phyloP scores from a whole-genome alignment of 2,329 filamentous ascomycete species.

The Diaporthe sp. region DNA sequence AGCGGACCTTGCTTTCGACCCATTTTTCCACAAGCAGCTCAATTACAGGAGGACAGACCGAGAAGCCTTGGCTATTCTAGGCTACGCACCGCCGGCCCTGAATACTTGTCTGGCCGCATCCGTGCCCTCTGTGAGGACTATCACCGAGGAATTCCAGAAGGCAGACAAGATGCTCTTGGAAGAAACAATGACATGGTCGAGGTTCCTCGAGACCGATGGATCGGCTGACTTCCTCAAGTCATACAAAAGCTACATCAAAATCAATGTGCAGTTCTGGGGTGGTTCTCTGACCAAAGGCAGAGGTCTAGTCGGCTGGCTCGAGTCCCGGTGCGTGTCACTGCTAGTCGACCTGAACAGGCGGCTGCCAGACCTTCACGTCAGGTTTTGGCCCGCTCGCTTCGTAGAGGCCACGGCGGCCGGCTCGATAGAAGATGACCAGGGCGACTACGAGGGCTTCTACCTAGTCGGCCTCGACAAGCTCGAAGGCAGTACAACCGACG shows the following conservation, averaged over 20 bases:
- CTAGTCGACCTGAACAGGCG: conserved; percentile 70
- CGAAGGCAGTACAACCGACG: conserved; percentile 48
- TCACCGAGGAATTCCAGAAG: conserved; percentile 64
- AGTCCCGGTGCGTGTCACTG: conserved; percentile 69
- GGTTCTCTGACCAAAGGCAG: conserved; percentile 66
- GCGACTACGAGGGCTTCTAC: conserved; percentile 71
- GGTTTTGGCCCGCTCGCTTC: conserved; percentile 75
- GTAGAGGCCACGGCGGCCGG: conserved; percentile 49
- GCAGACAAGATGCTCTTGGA: conserved; percentile 57
- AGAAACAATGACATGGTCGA: conserved; percentile 55
- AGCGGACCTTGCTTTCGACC: conserved; percentile 67
- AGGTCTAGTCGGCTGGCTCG: conserved; percentile 72
- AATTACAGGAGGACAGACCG: conserved; percentile 66
- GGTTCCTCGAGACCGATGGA: conserved; percentile 52
- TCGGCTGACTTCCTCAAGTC: conserved; percentile 62
- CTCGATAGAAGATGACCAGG: conserved; percentile 47
- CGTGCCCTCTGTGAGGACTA: conserved; percentile 61
- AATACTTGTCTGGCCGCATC: conserved; percentile 71
- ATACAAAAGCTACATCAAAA: conserved; percentile 68
- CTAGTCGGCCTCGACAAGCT: conserved; percentile 67
- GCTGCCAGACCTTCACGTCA: conserved; percentile 62
- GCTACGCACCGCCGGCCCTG: conserved; percentile 71
- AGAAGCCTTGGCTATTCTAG: conserved; percentile 74
- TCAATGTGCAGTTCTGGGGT: conserved; percentile 77
- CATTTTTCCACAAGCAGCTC: conserved; percentile 65